Evolutionary conservation across 2,329 filamentous ascomycete species (phyloP), one percentile per base, ranked within the genome.

Genomic region (Pseudogymnoascus sp.): DNA sequence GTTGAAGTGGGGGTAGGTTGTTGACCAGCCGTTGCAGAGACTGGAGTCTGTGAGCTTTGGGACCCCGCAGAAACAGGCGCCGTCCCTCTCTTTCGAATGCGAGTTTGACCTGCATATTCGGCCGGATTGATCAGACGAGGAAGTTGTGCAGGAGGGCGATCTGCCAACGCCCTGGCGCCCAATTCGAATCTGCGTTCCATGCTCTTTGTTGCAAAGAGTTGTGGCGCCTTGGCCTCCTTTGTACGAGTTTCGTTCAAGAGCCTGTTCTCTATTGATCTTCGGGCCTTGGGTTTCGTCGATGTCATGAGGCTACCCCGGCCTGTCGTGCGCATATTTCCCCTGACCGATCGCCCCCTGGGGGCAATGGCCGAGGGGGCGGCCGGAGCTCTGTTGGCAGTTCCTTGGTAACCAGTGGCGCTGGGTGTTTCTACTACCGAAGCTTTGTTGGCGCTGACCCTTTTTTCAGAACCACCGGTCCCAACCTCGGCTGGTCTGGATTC

Each of bases 341-440:
- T 54, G 7, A 12, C 6, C 9, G 47, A 33, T 7, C 16, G 25
- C 28, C 16, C 47, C 18, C 16, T 20, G 18, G 47, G 16, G 9
- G n/a, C 16, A 33, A 12, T 9, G 12, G 47, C 12, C 11, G 47
- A 54, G 28, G 12, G n/a, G 28, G 28, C 12, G 28, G 8, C 28
- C 5, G 47, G 28, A n/a, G 28, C 28, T 61, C 59, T 62, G 61
- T 65, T 63, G 8, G 68, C 66, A 20, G 69, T 68, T 30, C 68
- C 70, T 41, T 67, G 66, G 58, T 71, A 70, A 9, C 68, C 67
- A 30, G 67, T 67, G n/a, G 37, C 57, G 18, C 57, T 61, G 33
- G 61, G 2, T 59, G 65, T 59, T 62, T 63, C 47, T 54, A 54
- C 30, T 14, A 54, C 4, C 11, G 47, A 28, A 18, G 28, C 28